Conservation (phyloP, 192 early-diverging fungal species). For the Coemansia reversa region DNA sequence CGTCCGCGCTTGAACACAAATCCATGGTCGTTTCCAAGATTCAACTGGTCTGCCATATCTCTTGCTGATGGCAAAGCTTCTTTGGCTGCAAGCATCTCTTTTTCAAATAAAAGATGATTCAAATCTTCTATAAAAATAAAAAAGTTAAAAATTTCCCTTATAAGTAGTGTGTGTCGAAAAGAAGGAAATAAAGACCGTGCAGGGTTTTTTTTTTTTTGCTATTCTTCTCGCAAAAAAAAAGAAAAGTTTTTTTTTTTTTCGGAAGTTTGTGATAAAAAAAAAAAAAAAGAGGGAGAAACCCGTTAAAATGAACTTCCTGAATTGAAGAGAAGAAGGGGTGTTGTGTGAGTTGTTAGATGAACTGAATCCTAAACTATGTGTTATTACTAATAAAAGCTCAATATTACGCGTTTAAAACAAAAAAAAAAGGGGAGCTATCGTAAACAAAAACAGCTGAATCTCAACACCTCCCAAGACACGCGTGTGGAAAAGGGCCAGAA, state of each 20-base stretch:
- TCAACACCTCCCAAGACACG: no score
- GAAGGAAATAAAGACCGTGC: constrained; percentile 20
- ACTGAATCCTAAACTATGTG: no score
- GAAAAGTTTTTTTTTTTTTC: no score
- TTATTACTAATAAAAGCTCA: no score
- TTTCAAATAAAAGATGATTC: constrained; percentile 11
- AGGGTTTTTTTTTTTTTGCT: constrained; percentile 1
- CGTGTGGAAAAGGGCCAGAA: no score
- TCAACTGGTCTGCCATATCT: background rate
- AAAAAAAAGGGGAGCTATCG: no score
- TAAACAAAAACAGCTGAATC: no score
- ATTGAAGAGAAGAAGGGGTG: constrained; percentile 4
- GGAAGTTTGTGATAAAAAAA: no score
- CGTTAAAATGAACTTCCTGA: constrained; percentile 16
- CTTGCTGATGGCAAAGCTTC: background rate
- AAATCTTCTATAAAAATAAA: constrained; percentile 5
- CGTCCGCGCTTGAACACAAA: constrained; percentile 46
- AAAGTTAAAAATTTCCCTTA: background rate
- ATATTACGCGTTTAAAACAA: no score
- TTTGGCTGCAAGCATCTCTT: constrained; percentile 12
- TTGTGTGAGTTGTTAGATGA: no score
- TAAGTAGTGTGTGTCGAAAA: background rate
- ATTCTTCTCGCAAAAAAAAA: no score
- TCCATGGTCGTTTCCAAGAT: constrained; percentile 43
- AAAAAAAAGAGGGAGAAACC: constrained; percentile 9